phyloP scores from a whole-genome alignment of 768 basidiomycete species.

The Rhodotorula diobovata region DNA sequence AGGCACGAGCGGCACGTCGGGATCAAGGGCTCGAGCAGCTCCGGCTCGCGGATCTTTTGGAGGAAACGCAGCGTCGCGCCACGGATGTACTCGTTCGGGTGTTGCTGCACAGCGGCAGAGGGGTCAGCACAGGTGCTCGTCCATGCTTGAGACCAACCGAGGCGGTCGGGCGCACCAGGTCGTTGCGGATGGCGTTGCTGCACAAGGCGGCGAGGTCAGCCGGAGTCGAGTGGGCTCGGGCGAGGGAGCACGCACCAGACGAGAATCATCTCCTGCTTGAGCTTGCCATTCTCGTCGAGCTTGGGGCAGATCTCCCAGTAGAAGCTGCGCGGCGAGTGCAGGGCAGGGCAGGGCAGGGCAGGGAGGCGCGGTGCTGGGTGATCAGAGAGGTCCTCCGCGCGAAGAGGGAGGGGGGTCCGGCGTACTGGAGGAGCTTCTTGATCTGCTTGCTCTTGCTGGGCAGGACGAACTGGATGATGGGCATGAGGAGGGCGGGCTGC shows the following conservation, averaged over 20 bases:
- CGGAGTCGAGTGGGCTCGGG: neutral
- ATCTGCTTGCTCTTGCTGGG: constrained; percentile 91
- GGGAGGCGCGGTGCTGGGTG: neutral
- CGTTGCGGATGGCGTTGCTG: constrained; percentile 87
- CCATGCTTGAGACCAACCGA: constrained; percentile 18
- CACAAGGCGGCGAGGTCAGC: constrained; percentile 45
- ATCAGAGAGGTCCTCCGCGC: too few species aligned
- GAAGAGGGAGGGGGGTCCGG: neutral
- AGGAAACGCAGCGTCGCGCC: constrained; percentile 95
- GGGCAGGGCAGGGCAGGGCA: neutral
- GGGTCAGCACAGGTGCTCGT: neutral
- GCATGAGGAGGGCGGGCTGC: constrained; percentile 67
- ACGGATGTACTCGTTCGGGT: constrained; percentile 98
- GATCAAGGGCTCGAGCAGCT: constrained; percentile 90
- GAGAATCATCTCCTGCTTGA: constrained; percentile 99
- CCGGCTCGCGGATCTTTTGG: constrained; percentile 88
- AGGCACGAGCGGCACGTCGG: constrained; percentile 89
- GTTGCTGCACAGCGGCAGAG: constrained; percentile 63
- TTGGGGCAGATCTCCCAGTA: constrained; percentile 99
- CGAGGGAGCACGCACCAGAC: constrained; percentile 61
- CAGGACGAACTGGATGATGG: constrained; percentile 95
- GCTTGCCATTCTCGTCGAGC: constrained; percentile 89
- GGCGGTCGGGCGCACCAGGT: constrained; percentile 59
- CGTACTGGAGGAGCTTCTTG: constrained; percentile 73
- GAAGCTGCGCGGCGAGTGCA: constrained; percentile 55